Evolutionary conservation across 345 rosid species (phyloP), one percentile per base, ranked within the genome.

Genomic region (Gossypium stocksii): DNA sequence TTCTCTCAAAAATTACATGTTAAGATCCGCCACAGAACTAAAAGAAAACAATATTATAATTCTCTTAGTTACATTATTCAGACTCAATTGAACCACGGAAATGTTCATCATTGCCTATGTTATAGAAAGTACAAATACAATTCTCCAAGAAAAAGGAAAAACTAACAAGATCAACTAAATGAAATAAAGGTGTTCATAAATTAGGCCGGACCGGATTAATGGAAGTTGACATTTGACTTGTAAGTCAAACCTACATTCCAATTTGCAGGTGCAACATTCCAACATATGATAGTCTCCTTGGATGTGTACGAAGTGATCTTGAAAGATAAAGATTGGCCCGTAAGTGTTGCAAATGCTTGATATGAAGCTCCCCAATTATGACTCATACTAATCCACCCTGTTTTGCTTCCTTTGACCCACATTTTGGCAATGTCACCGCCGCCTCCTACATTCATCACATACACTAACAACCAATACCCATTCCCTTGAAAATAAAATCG

Each of bases 321-420:
- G 83, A 93, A 91, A 53, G 98, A 93, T 29, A 91, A 80, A 71
- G 97, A 4, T 71, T 93, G 98, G 43, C 97, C 97, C 0, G 77
- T 68, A 0, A 93, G 86, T 19, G 86, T 77, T 38, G 98, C 86
- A 70, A 93, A 91, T 22, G 97, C 97, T 74, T 93, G 98, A 69
- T 90, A 93, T 0, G 98, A 88, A 73, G 97, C 98, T 57, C 98
- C 96, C 96, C 97, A 91, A 44, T 93, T 91, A 71, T 91, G 97
- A 84, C 90, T 89, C 97, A 91, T 93, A 75, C 82, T 60, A 4
- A 93, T 88, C 97, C 97, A 93, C 9, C 81, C 81, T 0, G 98
- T 89, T 48, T 54, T 82, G 83, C 86, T 90, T 25, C 98, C 98
- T 76, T 85, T 90, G 2, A 91, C 90, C 80, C 87, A 85, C 83